Percentiles rank a stretch among this genome's conserved stretches.
phyloP scores from a whole-genome alignment of 1,284 basidiomycete genomes.

The Ustilago bromivora region DNA sequence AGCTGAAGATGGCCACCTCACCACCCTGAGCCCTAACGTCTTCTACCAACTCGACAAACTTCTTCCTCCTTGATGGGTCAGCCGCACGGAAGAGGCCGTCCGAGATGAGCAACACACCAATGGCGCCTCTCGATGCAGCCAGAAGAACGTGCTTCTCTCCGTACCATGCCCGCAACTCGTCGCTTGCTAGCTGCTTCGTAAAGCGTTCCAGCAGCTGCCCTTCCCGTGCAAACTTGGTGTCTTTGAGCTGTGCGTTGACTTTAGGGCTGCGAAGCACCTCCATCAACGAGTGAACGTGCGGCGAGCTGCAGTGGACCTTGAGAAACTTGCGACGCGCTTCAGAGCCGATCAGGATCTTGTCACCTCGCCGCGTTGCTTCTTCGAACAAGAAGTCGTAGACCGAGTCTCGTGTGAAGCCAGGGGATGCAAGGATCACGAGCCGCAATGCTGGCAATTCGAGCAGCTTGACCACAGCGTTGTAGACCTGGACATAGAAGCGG shows the following conservation, averaged over 20 bases:
- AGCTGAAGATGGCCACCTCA: conserved; percentile 95
- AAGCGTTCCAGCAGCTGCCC: conserved; percentile 73
- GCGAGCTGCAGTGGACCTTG: conserved; percentile 89
- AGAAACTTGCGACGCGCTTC: conserved; percentile 84
- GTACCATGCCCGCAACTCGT: conserved; percentile 98
- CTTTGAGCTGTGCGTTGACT: conserved; percentile 80
- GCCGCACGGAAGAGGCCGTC: conserved; percentile 85
- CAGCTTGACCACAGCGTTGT: conserved; percentile 87
- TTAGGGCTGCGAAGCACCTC: conserved; percentile 91
- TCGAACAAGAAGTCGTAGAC: conserved; percentile 79
- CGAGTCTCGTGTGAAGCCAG: conserved; percentile 92
- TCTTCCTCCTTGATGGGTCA: conserved; percentile 70
- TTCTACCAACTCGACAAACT: conserved; percentile 90
- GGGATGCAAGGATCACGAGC: conserved; percentile 94
- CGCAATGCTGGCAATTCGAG: conserved; percentile 85
- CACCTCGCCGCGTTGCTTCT: conserved; percentile 75
- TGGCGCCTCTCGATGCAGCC: conserved; percentile 90
- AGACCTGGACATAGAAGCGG: conserved; percentile 86
- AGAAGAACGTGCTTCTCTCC: conserved; percentile 92
- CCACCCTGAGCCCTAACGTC: conserved; percentile 87
- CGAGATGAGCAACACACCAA: conserved; percentile 93
- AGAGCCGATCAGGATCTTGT: conserved; percentile 80
- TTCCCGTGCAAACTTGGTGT: conserved; percentile 97
- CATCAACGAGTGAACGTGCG: conserved; percentile 94
- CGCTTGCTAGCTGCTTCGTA: conserved; percentile 87